Percentiles rank a stretch among this genome's conserved stretches.
phyloP scores from a whole-genome alignment of 148 eudicot genomes.

The Vaccinium corymbosum region DNA sequence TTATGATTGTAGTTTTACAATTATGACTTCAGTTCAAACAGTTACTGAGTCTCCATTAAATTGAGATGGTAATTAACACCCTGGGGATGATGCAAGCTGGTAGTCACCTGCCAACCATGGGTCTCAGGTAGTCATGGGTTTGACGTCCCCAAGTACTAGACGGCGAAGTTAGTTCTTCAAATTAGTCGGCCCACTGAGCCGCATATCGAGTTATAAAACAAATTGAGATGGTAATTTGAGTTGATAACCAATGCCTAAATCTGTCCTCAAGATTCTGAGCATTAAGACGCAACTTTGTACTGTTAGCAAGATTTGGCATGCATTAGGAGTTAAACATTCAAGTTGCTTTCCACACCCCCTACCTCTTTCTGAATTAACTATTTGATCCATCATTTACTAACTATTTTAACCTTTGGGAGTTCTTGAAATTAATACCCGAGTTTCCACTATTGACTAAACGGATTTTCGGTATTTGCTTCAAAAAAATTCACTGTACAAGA shows the following conservation, averaged over 20 bases:
- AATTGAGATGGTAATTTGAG: neutral
- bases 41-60: neutral
- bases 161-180: neutral
- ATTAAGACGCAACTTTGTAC: neutral
- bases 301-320: neutral
- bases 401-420: neutral
- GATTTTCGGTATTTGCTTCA: too few species aligned
- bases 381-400: neutral
- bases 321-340: neutral
- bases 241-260: neutral
- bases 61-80: neutral
- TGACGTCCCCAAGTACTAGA: neutral
- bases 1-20: neutral
- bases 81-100: neutral
- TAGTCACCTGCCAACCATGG: neutral
- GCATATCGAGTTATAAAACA: neutral
- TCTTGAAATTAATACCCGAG: neutral
- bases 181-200: neutral
- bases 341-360: neutral
- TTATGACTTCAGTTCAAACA: neutral
- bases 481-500: too few species aligned
- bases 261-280: neutral
- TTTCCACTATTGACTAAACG: too few species aligned
- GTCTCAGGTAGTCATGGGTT: neutral
- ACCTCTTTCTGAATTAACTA: neutral